Conservation (phyloP, 179 eudicot species). For the Monotropa hypopitys region DNA sequence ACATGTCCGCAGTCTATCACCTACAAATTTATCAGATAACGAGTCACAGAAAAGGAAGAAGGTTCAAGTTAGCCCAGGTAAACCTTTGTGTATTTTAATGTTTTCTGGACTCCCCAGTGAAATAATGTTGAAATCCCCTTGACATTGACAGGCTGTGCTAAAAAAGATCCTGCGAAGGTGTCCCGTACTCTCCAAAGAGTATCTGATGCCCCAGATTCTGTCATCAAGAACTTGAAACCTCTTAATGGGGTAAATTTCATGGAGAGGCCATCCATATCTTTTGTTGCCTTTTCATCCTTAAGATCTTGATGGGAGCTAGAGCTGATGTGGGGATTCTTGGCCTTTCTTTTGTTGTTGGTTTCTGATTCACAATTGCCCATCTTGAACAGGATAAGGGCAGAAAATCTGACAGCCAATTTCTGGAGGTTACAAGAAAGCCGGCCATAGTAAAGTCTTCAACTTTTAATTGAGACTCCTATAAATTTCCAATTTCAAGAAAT, state of each 20-base stretch:
- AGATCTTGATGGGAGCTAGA: not conserved
- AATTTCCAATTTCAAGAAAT: not conserved
- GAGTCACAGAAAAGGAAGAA: slow-evolving; percentile 4
- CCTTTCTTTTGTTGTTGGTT: not conserved
- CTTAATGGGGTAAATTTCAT: slow-evolving; percentile 13
- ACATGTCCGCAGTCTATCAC: not conserved
- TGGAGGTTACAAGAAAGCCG: slow-evolving; percentile 40
- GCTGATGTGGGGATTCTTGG: not conserved
- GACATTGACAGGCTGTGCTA: not conserved
- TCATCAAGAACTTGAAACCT: slow-evolving; percentile 6
- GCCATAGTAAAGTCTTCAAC: slow-evolving; percentile 22
- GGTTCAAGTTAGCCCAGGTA: slow-evolving; percentile 3
- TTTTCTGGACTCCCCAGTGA: too few species aligned
- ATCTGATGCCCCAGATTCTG: slow-evolving; percentile 8
- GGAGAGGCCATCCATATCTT: slow-evolving; percentile 1
- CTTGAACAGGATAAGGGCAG: slow-evolving; percentile 11
- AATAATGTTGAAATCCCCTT: not conserved
- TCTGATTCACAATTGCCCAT: slow-evolving; percentile 10
- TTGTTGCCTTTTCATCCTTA: not conserved
- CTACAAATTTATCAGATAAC: slow-evolving; percentile 1
- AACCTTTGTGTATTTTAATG: not conserved
- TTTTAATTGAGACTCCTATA: not conserved
- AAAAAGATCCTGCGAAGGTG: slow-evolving; percentile 3
- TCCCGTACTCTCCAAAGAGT: not conserved
- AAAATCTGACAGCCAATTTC: slow-evolving; percentile 14